Conservation (phyloP, 768 basidiomycete species). For the Termitomyces heimii region DNA sequence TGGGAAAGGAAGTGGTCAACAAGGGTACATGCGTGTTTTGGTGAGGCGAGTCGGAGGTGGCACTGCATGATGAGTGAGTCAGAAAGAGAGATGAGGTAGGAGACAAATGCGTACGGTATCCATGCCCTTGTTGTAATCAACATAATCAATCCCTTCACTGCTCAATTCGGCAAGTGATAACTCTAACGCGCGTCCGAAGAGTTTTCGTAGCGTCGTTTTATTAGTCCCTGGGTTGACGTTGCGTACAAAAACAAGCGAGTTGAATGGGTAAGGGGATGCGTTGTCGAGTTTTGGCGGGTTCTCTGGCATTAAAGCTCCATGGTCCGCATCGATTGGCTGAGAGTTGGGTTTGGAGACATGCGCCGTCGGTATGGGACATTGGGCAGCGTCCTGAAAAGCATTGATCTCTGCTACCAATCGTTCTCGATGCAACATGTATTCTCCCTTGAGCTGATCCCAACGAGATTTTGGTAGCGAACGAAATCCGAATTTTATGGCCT, state of each 20-base stretch:
- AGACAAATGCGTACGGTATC: slow-evolving; percentile 46
- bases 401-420: slow-evolving; percentile 45
- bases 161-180: slow-evolving; percentile 1
- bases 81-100: not conserved
- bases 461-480: slow-evolving; percentile 46
- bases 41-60: slow-evolving; percentile 59
- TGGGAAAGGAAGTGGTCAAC: slow-evolving; percentile 35
- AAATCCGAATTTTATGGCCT: slow-evolving; percentile 56
- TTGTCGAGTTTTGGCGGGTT: slow-evolving; percentile 10
- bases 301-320: not conserved
- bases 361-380: not conserved
- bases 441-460: slow-evolving; percentile 62
- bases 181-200: slow-evolving; percentile 43
- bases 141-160: slow-evolving; percentile 56
- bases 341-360: not conserved
- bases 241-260: slow-evolving; percentile 66
- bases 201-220: slow-evolving; percentile 66
- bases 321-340: not conserved
- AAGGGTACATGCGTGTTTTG: slow-evolving; percentile 38
- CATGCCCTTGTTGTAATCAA: slow-evolving; percentile 76
- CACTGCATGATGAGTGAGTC: slow-evolving; percentile 39
- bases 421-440: slow-evolving; percentile 63
- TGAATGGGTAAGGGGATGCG: slow-evolving; percentile 46
- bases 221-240: slow-evolving; percentile 73
- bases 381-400: slow-evolving; percentile 20